These are phyloP conservation scores for Talaromyces proteolyticus DNA, from an alignment of 495 filamentous ascomycete species.

Conservation along the genomic window DNA sequence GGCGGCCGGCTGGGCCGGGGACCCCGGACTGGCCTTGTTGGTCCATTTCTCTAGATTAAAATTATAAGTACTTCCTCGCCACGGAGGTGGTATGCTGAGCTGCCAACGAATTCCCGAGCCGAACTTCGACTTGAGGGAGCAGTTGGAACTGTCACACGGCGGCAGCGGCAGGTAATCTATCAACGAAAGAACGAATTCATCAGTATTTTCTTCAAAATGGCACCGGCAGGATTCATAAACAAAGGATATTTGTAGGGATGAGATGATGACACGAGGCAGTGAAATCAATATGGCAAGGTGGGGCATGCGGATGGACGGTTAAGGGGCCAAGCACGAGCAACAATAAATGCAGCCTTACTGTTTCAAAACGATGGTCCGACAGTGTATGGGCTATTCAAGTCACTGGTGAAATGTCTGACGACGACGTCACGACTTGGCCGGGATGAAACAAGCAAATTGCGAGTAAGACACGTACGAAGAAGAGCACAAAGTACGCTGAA, in stretches of 20 bases:
- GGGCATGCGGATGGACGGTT: background rate
- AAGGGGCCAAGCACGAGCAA: background rate
- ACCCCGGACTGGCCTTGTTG: slow-evolving; percentile 72
- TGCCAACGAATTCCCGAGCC: background rate
- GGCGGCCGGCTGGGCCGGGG: slow-evolving; percentile 78
- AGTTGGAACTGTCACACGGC: background rate
- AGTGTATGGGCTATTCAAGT: background rate
- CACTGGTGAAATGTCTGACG: slow-evolving; percentile 1
- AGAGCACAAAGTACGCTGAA: background rate
- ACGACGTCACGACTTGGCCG: background rate
- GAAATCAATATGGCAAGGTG: background rate
- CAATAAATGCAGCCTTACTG: background rate
- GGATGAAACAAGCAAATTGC: slow-evolving; percentile 2
- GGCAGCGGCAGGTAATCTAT: background rate
- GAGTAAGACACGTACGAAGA: no score
- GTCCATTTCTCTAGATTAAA: slow-evolving; percentile 57
- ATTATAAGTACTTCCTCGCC: slow-evolving; percentile 3
- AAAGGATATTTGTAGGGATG: background rate
- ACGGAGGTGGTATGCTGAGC: background rate
- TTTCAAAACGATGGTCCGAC: slow-evolving; percentile 1
- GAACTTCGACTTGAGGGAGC: background rate
- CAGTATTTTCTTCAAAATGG: background rate
- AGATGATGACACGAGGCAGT: background rate
- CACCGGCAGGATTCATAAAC: background rate
- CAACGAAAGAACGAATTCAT: background rate